These are phyloP conservation scores for Aristolochia contorta DNA, from an alignment of 164 flowering plant genomes.

Conservation along the genomic window DNA sequence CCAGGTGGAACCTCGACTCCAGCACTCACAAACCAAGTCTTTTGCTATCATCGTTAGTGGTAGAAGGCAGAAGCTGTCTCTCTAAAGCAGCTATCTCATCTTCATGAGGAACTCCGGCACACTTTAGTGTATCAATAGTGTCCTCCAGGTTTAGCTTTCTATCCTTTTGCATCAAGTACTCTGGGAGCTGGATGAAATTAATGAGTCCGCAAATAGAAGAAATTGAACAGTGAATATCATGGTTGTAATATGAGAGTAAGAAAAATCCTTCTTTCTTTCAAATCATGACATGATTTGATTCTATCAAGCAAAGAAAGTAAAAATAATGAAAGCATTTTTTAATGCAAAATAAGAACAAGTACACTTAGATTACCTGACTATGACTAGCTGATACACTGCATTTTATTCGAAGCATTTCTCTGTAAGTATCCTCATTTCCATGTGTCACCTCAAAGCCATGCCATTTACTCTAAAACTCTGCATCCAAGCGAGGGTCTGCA, in stretches of 20 bases:
- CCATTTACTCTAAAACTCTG: constrained; percentile 79
- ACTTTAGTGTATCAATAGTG: constrained; percentile 65
- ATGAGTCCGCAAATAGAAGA: constrained; percentile 51
- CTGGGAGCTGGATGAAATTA: constrained; percentile 82
- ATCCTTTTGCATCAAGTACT: constrained; percentile 81
- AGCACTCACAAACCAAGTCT: constrained; percentile 87
- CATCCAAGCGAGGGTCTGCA: constrained; percentile 77
- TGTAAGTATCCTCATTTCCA: constrained; percentile 91
- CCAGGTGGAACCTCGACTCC: constrained; percentile 47
- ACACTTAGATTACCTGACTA: constrained; percentile 58
- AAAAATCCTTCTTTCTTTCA: too few relatives aligned
- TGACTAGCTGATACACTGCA: constrained; percentile 82
- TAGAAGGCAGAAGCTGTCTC: constrained; percentile 53
- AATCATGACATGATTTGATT: too few relatives aligned
- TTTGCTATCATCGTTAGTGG: constrained; percentile 29
- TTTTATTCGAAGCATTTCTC: constrained; percentile 89
- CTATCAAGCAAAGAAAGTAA: not conserved
- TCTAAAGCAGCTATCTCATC: constrained; percentile 96
- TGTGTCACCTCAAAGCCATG: constrained; percentile 92
- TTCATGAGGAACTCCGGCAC: constrained; percentile 73
- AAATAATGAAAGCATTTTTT: not conserved
- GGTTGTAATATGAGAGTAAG: too few relatives aligned
- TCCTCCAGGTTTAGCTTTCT: constrained; percentile 54
- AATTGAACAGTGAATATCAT: too few relatives aligned
- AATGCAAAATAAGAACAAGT: not conserved